Evolutionary conservation across 2,329 filamentous ascomycete species (phyloP).

Genomic region (Fusarium heterosporum): DNA sequence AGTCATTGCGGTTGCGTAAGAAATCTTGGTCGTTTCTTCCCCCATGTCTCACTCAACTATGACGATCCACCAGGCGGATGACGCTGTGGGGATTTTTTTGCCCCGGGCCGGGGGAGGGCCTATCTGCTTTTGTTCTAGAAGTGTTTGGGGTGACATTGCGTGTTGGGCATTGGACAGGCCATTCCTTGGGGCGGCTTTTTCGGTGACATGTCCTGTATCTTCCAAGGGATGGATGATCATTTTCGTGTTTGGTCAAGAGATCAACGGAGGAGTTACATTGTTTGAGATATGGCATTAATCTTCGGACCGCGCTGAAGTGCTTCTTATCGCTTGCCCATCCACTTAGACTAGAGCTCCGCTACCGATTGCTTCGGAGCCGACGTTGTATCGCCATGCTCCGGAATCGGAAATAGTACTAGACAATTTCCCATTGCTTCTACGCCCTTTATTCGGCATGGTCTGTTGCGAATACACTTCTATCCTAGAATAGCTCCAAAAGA

Average conservation of each 20-base stretch:
- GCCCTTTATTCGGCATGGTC: conserved; percentile 11
- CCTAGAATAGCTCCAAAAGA: too few species aligned
- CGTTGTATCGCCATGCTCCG: neutral
- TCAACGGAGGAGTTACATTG: neutral
- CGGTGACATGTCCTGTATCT: neutral
- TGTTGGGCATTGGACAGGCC: neutral
- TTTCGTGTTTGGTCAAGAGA: neutral
- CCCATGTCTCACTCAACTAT: conserved; percentile 12
- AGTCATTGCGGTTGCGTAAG: conserved; percentile 40
- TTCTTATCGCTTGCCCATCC: conserved; percentile 12
- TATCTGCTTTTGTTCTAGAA: conserved; percentile 37
- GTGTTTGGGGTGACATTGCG: conserved; percentile 2
- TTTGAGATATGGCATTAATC: too few species aligned
- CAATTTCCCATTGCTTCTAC: conserved; percentile 12
- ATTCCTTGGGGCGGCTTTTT: neutral
- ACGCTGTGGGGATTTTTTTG: conserved; percentile 37
- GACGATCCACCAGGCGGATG: conserved; percentile 38
- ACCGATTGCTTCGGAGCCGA: conserved; percentile 14
- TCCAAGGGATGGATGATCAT: neutral
- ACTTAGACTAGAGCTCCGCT: neutral
- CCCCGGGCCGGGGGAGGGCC: conserved; percentile 34
- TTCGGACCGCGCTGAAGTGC: neutral
- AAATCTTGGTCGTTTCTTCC: conserved; percentile 8
- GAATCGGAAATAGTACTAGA: conserved; percentile 10
- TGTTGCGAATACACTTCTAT: neutral